phyloP scores from a whole-genome alignment of 345 rosid genomes.

The Leavenworthia alabamica region DNA sequence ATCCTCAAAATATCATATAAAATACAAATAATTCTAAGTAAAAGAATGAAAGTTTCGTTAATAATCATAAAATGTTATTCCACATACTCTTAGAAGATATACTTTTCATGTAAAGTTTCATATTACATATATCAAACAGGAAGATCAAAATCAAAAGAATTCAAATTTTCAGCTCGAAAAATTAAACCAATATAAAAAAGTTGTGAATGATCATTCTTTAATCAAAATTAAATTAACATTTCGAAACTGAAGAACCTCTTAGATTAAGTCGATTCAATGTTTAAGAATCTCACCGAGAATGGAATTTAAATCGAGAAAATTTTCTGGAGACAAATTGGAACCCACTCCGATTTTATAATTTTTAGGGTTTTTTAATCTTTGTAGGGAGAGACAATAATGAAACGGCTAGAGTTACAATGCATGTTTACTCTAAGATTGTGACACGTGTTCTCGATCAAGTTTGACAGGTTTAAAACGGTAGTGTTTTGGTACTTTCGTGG shows the following conservation, averaged over 20 bases:
- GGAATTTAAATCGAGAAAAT: not conserved
- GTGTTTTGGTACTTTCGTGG: slow-evolving; percentile 1
- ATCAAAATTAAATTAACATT: not conserved
- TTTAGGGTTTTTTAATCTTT: slow-evolving; percentile 26
- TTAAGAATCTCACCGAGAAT: not conserved
- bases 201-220: not conserved
- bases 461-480: slow-evolving; percentile 2
- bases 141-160: not conserved
- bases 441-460: slow-evolving; percentile 14
- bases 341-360: not conserved
- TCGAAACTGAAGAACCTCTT: not conserved
- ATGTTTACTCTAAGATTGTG: not conserved
- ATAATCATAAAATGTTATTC: not conserved
- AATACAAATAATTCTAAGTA: not conserved
- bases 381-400: not conserved
- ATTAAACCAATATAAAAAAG: not conserved
- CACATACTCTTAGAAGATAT: not conserved
- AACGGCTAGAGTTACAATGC: not conserved
- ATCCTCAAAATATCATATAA: too few species aligned
- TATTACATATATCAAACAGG: not conserved
- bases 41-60: not conserved
- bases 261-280: slow-evolving; percentile 14
- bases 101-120: not conserved
- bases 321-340: slow-evolving; percentile 8
- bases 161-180: not conserved